phyloP scores from a whole-genome alignment of 768 basidiomycete genomes.

The Pilatotrama ljubarskyi region DNA sequence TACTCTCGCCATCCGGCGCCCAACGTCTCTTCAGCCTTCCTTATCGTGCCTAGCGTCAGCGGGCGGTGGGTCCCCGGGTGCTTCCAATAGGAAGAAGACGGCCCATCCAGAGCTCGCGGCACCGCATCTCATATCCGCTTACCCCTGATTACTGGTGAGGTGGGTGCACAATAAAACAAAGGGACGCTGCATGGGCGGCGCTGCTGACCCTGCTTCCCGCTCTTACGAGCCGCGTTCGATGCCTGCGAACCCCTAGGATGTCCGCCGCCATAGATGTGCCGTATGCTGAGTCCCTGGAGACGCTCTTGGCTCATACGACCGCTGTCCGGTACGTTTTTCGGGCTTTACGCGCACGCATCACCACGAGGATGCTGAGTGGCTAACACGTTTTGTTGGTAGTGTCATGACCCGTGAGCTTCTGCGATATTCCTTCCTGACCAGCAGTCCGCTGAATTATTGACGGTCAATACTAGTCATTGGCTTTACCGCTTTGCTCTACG shows the following conservation, averaged over 20 bases:
- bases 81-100: conserved; percentile 10
- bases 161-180: conserved; percentile 11
- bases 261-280: conserved; percentile 20
- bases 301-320: conserved; percentile 22
- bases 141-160: not conserved
- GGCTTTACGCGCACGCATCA: conserved; percentile 1
- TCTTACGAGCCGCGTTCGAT: conserved; percentile 4
- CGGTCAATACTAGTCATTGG: conserved; percentile 23
- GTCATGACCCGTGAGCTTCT: conserved; percentile 27
- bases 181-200: not conserved
- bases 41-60: conserved; percentile 8
- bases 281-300: conserved; percentile 20
- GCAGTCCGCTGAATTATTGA: not conserved
- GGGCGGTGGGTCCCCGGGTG: conserved; percentile 4
- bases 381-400: conserved; percentile 26
- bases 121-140: conserved; percentile 8
- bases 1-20: not conserved
- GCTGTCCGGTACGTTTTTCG: conserved; percentile 29
- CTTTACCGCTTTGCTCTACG: conserved; percentile 29
- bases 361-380: not conserved
- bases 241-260: conserved; percentile 21
- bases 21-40: conserved; percentile 15
- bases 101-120: conserved; percentile 4
- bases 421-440: no score
- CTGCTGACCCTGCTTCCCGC: not conserved